Conservation (phyloP, 768 basidiomycete genomes). For the Pisolithus sp. region DNA sequence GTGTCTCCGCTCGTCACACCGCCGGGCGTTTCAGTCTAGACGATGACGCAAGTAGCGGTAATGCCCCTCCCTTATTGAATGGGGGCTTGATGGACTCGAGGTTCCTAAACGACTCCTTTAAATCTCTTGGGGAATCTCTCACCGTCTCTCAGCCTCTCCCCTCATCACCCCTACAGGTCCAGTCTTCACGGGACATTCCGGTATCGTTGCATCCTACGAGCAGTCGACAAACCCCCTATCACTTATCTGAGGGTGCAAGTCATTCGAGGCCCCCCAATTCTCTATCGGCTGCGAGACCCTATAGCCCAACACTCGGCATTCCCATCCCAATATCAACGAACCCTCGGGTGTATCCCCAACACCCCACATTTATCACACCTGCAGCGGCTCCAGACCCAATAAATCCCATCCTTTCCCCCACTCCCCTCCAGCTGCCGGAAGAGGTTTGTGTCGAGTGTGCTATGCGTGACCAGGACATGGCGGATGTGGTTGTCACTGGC, state of each 20-base stretch:
- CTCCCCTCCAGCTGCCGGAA: slow-evolving; percentile 49
- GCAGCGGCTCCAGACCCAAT: slow-evolving; percentile 46
- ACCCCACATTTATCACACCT: slow-evolving; percentile 71
- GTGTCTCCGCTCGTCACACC: slow-evolving; percentile 41
- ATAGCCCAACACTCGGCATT: slow-evolving; percentile 33
- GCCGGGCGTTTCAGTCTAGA: slow-evolving; percentile 50
- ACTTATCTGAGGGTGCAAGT: slow-evolving; percentile 28
- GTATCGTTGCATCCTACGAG: slow-evolving; percentile 32
- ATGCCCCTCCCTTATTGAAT: slow-evolving; percentile 17
- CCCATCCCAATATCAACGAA: slow-evolving; percentile 60
- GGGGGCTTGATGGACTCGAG: slow-evolving; percentile 23
- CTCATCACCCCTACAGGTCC: slow-evolving; percentile 5
- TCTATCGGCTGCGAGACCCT: slow-evolving; percentile 51
- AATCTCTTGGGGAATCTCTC: slow-evolving; percentile 24
- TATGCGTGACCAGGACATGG: slow-evolving; percentile 98
- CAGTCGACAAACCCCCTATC: slow-evolving; percentile 44
- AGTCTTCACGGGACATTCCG: slow-evolving; percentile 20
- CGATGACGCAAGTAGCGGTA: slow-evolving; percentile 25
- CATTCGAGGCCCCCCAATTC: slow-evolving; percentile 44
- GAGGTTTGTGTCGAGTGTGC: slow-evolving; percentile 96
- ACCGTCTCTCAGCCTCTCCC: slow-evolving; percentile 20
- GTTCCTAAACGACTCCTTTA: slow-evolving; percentile 25
- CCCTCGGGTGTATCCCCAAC: slow-evolving; percentile 63
- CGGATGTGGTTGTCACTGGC: slow-evolving; percentile 83
- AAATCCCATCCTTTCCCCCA: slow-evolving; percentile 56